phyloP scores from a whole-genome alignment of 1,284 basidiomycete genomes.

The Cryptococcus sp. region DNA sequence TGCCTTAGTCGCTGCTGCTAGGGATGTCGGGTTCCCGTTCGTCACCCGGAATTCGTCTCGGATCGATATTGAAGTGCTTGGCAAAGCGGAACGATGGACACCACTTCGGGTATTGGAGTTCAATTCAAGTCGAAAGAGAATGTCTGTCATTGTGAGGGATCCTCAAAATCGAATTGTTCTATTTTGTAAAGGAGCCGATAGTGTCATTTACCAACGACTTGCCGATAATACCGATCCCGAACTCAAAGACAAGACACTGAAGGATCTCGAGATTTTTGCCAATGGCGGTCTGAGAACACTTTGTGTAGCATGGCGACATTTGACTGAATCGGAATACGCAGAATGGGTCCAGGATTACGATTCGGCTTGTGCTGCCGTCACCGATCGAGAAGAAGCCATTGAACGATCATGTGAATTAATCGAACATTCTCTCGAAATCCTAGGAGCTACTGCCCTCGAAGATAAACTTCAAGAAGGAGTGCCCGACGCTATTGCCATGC shows the following conservation, averaged over 20 bases:
- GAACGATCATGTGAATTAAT: conserved; percentile 80
- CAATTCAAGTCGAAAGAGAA: conserved; percentile 87
- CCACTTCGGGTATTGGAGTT: conserved; percentile 84
- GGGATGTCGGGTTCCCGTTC: conserved; percentile 92
- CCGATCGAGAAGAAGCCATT: conserved; percentile 82
- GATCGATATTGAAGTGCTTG: conserved; percentile 87
- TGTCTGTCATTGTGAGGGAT: conserved; percentile 82
- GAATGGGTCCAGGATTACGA: conserved; percentile 80
- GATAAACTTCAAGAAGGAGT: conserved; percentile 97
- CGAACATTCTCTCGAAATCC: conserved; percentile 73
- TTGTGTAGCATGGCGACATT: conserved; percentile 76
- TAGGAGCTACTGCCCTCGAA: conserved; percentile 93
- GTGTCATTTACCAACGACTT: conserved; percentile 85
- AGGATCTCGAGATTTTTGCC: conserved; percentile 89
- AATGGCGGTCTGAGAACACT: conserved; percentile 88
- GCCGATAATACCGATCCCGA: conserved; percentile 65
- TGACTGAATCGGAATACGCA: conserved; percentile 78
- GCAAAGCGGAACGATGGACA: conserved; percentile 75
- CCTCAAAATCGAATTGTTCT: conserved; percentile 76
- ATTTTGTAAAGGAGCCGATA: conserved; percentile 96
- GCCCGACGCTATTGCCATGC: conserved; percentile 86
- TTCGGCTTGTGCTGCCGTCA: conserved; percentile 66
- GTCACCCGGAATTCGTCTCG: conserved; percentile 67
- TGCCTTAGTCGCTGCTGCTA: conserved; percentile 83
- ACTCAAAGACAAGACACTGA: conserved; percentile 71